Percentiles rank a stretch among this genome's conserved stretches.
Evolutionary conservation across 495 filamentous ascomycete species (phyloP).

Genomic region (Penicillium roqueforti): DNA sequence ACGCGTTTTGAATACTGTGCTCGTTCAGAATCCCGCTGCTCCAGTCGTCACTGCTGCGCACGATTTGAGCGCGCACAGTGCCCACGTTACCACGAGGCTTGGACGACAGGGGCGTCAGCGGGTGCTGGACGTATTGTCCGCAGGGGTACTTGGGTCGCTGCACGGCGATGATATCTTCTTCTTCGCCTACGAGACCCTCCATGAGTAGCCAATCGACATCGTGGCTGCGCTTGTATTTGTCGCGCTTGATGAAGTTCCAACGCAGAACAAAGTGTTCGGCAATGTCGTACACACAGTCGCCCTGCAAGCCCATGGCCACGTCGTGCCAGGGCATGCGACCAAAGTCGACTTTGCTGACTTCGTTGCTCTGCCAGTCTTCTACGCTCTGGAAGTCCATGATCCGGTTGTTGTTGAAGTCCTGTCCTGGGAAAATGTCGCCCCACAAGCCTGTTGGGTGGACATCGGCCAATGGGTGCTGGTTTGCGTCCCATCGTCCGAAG

Average conservation of each 20-base stretch:
- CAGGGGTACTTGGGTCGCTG: conserved; percentile 81
- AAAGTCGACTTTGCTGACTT: conserved; percentile 86
- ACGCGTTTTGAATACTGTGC: conserved; percentile 90
- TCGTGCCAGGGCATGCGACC: conserved; percentile 99
- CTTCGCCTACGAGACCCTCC: conserved; percentile 69
- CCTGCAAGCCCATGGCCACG: conserved; percentile 83
- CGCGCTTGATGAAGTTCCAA: conserved; percentile 96
- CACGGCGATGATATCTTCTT: conserved; percentile 82
- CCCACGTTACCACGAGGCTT: conserved; percentile 58
- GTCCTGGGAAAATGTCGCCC: conserved; percentile 87
- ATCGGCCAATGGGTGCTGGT: conserved; percentile 82
- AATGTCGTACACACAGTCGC: conserved; percentile 88
- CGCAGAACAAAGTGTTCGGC: conserved; percentile 93
- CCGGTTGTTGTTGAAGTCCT: conserved; percentile 94
- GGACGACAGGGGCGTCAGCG: conserved; percentile 55
- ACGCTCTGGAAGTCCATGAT: conserved; percentile 95
- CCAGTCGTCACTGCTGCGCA: conserved; percentile 88
- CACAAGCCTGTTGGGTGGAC: conserved; percentile 79
- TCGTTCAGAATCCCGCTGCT: conserved; percentile 89
- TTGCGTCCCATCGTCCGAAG: conserved; percentile 87
- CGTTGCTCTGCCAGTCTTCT: conserved; percentile 85
- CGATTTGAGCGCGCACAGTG: conserved; percentile 74
- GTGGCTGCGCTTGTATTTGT: conserved; percentile 89
- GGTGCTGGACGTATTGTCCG: conserved; percentile 82
- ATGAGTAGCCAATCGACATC: conserved; percentile 79